A percentile compares a stretch with the other conserved stretches of the same genome.
Conservation (phyloP, 768 basidiomycete species). For the Suillus cothurnatus region DNA sequence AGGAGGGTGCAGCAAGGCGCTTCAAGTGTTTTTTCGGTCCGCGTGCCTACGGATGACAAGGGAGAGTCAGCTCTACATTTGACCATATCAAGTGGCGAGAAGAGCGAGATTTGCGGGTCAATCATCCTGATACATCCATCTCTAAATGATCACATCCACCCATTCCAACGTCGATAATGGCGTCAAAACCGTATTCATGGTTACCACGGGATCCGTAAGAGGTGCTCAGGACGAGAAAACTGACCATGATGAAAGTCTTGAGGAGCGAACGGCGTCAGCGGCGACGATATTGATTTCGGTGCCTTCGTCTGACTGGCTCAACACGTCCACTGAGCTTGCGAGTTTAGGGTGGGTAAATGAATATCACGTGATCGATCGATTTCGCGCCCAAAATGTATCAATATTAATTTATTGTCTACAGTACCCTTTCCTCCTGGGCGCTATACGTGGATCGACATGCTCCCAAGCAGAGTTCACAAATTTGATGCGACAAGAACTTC, state of each 20-base stretch:
- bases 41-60: conserved; percentile 64
- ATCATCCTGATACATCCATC: conserved; percentile 23
- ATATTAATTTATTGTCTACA: no score
- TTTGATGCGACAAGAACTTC: background rate
- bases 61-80: conserved; percentile 18
- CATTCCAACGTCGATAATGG: conserved; percentile 12
- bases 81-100: conserved; percentile 5
- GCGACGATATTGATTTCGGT: conserved; percentile 27
- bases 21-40: conserved; percentile 99
- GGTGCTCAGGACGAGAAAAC: conserved; percentile 17
- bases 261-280: conserved; percentile 20
- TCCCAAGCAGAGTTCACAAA: background rate
- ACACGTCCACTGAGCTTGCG: background rate
- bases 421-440: no score
- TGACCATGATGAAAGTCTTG: conserved; percentile 37
- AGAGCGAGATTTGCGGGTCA: background rate
- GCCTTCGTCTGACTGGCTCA: conserved; percentile 10
- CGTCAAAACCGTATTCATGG: background rate
- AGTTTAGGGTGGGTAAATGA: conserved; percentile 27
- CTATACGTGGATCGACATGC: background rate
- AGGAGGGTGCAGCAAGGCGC: conserved; percentile 94
- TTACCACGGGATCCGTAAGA: background rate
- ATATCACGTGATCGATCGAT: conserved; percentile 24
- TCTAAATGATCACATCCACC: conserved; percentile 28
- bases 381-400: no score